phyloP scores from a whole-genome alignment of 345 rosid genomes.

The Salix suchowensis region DNA sequence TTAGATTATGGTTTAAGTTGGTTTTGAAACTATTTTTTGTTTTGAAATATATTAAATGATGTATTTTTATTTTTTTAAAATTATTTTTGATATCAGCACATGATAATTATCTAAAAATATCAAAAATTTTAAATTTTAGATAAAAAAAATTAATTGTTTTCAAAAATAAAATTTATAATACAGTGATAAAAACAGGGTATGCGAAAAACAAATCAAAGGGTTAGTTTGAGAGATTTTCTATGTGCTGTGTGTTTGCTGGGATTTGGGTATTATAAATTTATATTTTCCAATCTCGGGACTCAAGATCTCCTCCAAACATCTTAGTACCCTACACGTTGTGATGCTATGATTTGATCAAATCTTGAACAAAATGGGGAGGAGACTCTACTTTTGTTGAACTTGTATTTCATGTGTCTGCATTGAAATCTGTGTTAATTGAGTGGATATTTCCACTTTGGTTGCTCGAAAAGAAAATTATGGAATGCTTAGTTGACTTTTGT shows the following conservation, averaged over 20 bases:
- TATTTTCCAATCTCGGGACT: slow-evolving; percentile 21
- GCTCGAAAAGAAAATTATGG: background rate
- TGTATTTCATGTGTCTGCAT: slow-evolving; percentile 2
- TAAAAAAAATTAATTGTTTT: no score
- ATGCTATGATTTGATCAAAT: slow-evolving; percentile 34
- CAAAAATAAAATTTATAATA: no score
- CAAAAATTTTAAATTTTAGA: no score
- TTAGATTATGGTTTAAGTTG: no score
- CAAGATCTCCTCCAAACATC: slow-evolving; percentile 30
- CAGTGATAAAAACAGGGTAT: background rate
- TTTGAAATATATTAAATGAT: no score
- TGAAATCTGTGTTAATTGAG: background rate
- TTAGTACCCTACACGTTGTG: slow-evolving; percentile 37
- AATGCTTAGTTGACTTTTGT: background rate
- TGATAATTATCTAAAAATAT: no score
- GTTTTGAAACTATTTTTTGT: no score
- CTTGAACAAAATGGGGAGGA: background rate
- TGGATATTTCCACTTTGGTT: slow-evolving; percentile 4
- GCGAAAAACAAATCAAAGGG: background rate
- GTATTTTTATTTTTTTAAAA: no score
- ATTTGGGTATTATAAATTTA: slow-evolving; percentile 15
- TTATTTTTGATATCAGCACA: no score
- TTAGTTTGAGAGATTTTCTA: slow-evolving; percentile 2
- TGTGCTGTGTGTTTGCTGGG: slow-evolving; percentile 13
- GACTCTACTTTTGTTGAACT: background rate